A percentile compares a stretch with the other conserved stretches of the same genome.
Evolutionary conservation across 1,284 basidiomycete species (phyloP).

Genomic region (Veloboletus limbatus): DNA sequence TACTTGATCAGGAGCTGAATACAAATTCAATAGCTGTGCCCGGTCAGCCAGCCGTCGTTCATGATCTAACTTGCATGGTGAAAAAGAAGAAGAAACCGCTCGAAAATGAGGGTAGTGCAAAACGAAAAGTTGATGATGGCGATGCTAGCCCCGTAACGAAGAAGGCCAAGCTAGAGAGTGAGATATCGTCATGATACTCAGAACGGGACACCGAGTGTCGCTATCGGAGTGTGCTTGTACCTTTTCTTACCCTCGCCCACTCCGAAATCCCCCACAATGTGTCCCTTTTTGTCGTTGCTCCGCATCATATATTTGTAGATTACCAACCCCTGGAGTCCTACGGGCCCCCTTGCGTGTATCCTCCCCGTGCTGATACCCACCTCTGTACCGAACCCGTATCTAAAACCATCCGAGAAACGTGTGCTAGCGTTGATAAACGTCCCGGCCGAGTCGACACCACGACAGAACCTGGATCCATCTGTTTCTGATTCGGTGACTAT

Average conservation of each 20-base stretch:
- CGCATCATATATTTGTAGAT: conserved; percentile 93
- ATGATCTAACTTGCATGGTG: conserved; percentile 79
- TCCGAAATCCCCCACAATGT: conserved; percentile 81
- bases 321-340: conserved; percentile 92
- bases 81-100: conserved; percentile 75
- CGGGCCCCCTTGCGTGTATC: conserved; percentile 96
- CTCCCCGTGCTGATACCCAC: conserved; percentile 97
- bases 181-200: conserved; percentile 23
- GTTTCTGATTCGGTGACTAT: conserved; percentile 84
- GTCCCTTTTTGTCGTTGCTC: conserved; percentile 70
- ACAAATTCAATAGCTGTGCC: conserved; percentile 26
- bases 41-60: conserved; percentile 47
- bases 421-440: conserved; percentile 95
- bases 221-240: conserved; percentile 69
- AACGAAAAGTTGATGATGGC: conserved; percentile 70
- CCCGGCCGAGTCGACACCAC: conserved; percentile 88
- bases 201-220: conserved; percentile 47
- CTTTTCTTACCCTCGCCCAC: conserved; percentile 65
- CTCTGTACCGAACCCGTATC: conserved; percentile 97
- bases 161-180: conserved; percentile 58
- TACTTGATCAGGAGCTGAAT: conserved; percentile 66
- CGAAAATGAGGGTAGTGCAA: conserved; percentile 39
- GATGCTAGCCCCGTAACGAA: conserved; percentile 54
- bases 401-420: conserved; percentile 94
- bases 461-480: conserved; percentile 74